Evolutionary conservation across 2,329 filamentous ascomycete species (phyloP).

Genomic region (Aspergillus caelatus): DNA sequence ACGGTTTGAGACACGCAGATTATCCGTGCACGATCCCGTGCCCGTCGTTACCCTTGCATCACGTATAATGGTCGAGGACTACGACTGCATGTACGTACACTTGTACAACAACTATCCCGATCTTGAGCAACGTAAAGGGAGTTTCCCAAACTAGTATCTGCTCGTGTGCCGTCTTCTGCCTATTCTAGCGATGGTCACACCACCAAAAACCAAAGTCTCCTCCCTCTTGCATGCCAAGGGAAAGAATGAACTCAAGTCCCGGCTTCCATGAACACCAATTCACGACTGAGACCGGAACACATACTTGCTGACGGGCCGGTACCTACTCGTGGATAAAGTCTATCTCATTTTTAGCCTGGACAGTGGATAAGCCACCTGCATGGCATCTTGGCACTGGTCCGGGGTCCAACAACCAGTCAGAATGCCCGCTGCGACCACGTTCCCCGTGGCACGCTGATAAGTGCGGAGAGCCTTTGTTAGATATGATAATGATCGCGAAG

Average conservation of each 20-base stretch:
- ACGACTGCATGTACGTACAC: no score
- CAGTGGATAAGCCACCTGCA: background rate
- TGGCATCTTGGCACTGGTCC: background rate
- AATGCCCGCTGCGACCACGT: conserved; percentile 4
- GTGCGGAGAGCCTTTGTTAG: background rate
- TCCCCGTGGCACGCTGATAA: background rate
- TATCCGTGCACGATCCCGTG: no score
- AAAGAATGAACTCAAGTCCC: background rate
- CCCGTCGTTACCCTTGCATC: no score
- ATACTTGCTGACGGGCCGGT: no score
- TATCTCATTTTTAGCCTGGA: background rate
- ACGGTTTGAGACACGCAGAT: no score
- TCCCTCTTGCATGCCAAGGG: conserved; percentile 1
- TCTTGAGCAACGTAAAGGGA: no score
- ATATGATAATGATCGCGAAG: background rate
- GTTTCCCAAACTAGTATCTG: background rate
- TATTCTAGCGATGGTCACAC: background rate
- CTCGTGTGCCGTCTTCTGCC: conserved; percentile 5
- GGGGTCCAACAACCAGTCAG: conserved; percentile 3
- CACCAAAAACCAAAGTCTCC: no score
- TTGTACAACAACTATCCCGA: no score
- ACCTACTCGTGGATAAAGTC: background rate
- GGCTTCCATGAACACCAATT: background rate
- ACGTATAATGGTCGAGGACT: no score
- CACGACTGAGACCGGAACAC: no score